Evolutionary conservation across 352 stramenopile species (phyloP).

Genomic region (Phytophthora pini): DNA sequence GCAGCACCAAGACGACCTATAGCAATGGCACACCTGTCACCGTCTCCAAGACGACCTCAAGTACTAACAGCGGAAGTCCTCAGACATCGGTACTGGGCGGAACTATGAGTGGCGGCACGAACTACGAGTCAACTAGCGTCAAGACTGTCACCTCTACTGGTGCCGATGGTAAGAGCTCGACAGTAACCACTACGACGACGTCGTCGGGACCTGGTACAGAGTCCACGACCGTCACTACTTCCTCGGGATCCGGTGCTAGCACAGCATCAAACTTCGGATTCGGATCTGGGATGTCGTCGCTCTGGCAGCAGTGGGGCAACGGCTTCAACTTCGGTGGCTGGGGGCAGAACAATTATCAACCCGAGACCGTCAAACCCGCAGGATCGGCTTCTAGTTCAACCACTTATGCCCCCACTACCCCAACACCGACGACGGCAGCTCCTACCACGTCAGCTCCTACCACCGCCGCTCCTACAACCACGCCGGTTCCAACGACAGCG

Average conservation of each 20-base stretch:
- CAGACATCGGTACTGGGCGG: conserved; percentile 14
- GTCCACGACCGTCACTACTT: conserved; percentile 33
- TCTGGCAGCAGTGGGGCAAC: conserved; percentile 37
- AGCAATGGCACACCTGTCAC: conserved; percentile 14
- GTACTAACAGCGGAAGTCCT: conserved; percentile 17
- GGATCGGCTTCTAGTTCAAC: conserved; percentile 16
- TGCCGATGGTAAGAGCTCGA: conserved; percentile 29
- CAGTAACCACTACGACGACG: conserved; percentile 27
- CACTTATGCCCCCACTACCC: conserved; percentile 10
- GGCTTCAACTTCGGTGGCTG: conserved; percentile 32
- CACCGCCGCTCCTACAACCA: conserved; percentile 4
- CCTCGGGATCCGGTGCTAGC: conserved; percentile 16
- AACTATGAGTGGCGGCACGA: conserved; percentile 4
- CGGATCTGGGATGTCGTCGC: conserved; percentile 19
- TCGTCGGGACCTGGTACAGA: conserved; percentile 28
- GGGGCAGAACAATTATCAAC: conserved; percentile 22
- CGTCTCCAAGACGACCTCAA: conserved; percentile 20
- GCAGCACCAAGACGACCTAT: conserved; percentile 33
- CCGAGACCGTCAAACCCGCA: conserved; percentile 33
- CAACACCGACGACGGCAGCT: conserved; percentile 7
- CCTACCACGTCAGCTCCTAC: conserved; percentile 17
- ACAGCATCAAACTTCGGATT: conserved; percentile 21
- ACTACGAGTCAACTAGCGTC: conserved; percentile 14
- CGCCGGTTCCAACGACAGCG: conserved; percentile 13
- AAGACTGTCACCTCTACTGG: conserved; percentile 28